phyloP scores from a whole-genome alignment of 2,329 filamentous ascomycete species.

The Tolypocladium sp. region DNA sequence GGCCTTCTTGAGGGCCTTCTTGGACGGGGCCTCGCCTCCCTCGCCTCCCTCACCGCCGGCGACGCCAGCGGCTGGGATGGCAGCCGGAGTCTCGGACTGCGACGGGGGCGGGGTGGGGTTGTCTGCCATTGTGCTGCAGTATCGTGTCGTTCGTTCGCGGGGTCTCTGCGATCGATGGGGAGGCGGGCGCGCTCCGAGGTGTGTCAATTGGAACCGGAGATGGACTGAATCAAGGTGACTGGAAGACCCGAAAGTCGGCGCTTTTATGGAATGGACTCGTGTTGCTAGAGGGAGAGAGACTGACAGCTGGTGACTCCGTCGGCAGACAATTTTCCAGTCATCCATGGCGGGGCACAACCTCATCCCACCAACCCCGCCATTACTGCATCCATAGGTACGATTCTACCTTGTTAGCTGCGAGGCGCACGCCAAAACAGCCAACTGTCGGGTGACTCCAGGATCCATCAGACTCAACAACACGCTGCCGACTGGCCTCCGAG shows the following conservation, averaged over 20 bases:
- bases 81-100: background rate
- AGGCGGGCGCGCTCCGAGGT: background rate
- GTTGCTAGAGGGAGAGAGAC: background rate
- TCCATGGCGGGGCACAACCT: background rate
- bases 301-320: background rate
- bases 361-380: background rate
- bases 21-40: conserved; percentile 7
- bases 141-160: background rate
- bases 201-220: background rate
- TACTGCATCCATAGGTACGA: background rate
- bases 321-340: background rate
- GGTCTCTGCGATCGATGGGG: background rate
- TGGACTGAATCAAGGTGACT: background rate
- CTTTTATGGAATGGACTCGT: background rate
- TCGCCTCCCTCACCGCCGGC: background rate
- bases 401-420: background rate
- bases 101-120: background rate
- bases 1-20: conserved; percentile 79
- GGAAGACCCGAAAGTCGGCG: background rate
- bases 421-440: background rate
- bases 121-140: conserved; percentile 3
- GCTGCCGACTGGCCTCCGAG: background rate
- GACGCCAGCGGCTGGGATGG: background rate
- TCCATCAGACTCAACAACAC: background rate
- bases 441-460: background rate